A percentile compares a stretch with the other conserved stretches of the same genome.
Conservation (phyloP, 2,329 filamentous ascomycete genomes). For the Hypoxylon sp. region DNA sequence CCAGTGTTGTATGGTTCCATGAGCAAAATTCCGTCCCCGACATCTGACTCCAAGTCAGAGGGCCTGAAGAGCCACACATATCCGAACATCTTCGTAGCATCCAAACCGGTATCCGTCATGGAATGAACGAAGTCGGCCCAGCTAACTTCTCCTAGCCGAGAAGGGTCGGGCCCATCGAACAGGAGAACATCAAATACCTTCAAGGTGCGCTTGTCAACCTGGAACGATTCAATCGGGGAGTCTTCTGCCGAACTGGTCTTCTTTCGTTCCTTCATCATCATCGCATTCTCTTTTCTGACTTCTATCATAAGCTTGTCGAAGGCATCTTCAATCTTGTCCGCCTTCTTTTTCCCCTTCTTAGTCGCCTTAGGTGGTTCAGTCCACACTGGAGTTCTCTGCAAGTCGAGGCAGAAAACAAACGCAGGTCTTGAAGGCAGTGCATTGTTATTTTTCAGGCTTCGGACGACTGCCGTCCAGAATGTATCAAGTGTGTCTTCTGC, state of each 20-base stretch:
- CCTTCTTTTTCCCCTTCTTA: constrained; percentile 6
- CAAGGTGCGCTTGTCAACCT: constrained; percentile 29
- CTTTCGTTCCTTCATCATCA: not conserved
- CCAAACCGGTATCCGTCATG: constrained; percentile 17
- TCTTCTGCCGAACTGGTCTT: not conserved
- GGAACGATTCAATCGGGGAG: not conserved
- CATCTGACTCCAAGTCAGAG: not conserved
- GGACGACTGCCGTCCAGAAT: constrained; percentile 16
- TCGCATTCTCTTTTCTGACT: constrained; percentile 4
- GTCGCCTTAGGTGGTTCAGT: constrained; percentile 4
- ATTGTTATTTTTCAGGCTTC: not conserved
- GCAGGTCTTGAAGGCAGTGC: not conserved
- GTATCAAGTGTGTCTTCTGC: constrained; percentile 12
- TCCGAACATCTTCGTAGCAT: constrained; percentile 23
- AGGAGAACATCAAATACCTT: constrained; percentile 23
- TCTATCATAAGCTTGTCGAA: constrained; percentile 3
- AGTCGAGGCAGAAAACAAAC: not conserved
- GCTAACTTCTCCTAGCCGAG: constrained; percentile 6
- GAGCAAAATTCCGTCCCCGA: constrained; percentile 7
- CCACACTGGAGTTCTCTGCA: constrained; percentile 22
- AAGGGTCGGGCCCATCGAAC: constrained; percentile 8
- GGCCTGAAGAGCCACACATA: constrained; percentile 32
- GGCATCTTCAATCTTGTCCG: not conserved
- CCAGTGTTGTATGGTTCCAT: constrained; percentile 18
- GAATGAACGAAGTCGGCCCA: constrained; percentile 37